Evolutionary conservation across 352 stramenopile species (phyloP), one percentile per base, ranked within the genome.

Genomic region (Phytophthora gonapodyides): DNA sequence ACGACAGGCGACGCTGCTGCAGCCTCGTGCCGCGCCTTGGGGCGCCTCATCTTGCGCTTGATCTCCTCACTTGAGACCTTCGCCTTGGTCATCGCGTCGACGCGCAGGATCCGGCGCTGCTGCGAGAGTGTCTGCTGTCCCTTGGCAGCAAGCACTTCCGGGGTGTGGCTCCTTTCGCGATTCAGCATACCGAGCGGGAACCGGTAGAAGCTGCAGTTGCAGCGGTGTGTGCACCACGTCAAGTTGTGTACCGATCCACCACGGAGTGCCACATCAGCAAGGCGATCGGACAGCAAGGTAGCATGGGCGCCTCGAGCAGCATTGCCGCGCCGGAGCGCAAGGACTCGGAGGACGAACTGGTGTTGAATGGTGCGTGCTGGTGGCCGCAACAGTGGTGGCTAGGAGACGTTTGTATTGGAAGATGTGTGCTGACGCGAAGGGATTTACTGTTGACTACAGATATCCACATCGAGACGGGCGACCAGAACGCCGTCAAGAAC

Each of bases 401-500:
- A 34, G 19, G 30, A 7, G 46, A 10, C 35, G 46, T 13, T 15
- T 27, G 2, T n/a, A 15, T 33, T 47, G 21, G 37, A 12, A 13
- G 12, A 42, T 41, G 49, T 16, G 11, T 24, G 45, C 45, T 67
- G n/a, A 64, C 41, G 40, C 27, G 1, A 9, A 7, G 27, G 27
- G 27, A 31, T 31, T 31, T 9, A 31, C 27, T 8, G 12, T 49
- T 7, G 35, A 13, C 37, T 33, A 35, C 45, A 77, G 72, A 80
- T 42, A 45, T 76, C 9, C 68, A 93, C 70, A 84, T 94, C 38
- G 85, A 96, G 65, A 89, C 81, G 35, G 84, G 83, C 8, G 87
- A 96, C 71, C 85, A 94, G 57, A 90, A 91, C 40, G 87, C 84
- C 13, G 84, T 96, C 31, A 93, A 93, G 68, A 94, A 94, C 60